Evolutionary conservation across 352 stramenopile genomes (phyloP).

Genomic region (Globisporangium radiosum): DNA sequence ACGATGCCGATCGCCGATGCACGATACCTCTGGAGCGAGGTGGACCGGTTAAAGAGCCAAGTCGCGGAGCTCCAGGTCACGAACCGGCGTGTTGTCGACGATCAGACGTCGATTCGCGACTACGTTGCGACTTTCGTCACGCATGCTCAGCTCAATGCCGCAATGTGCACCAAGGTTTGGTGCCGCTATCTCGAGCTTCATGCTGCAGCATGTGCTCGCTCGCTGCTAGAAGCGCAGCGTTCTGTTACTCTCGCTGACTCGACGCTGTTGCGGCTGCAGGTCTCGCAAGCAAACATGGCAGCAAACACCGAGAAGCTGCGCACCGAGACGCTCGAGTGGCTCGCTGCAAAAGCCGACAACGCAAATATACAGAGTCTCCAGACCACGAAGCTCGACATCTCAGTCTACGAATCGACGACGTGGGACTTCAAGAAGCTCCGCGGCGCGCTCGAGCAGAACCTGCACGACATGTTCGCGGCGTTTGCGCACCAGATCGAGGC

Average conservation of each 20-base stretch:
- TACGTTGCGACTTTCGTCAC: slow-evolving; percentile 45
- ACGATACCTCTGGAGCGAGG: slow-evolving; percentile 48
- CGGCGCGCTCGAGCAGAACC: slow-evolving; percentile 40
- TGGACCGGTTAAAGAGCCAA: slow-evolving; percentile 48
- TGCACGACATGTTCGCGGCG: slow-evolving; percentile 48
- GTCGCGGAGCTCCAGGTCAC: slow-evolving; percentile 33
- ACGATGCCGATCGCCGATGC: slow-evolving; percentile 17
- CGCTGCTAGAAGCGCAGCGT: too few relatives aligned
- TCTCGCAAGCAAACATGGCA: slow-evolving; percentile 33
- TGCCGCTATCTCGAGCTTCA: too few relatives aligned
- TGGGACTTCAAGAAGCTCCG: slow-evolving; percentile 55
- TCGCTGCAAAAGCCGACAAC: slow-evolving; percentile 41
- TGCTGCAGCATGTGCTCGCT: too few relatives aligned
- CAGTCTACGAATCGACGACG: slow-evolving; percentile 42
- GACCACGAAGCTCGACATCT: slow-evolving; percentile 53
- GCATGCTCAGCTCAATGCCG: slow-evolving; percentile 51
- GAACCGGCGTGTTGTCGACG: slow-evolving; percentile 18
- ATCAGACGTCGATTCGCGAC: slow-evolving; percentile 24
- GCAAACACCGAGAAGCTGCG: slow-evolving; percentile 28
- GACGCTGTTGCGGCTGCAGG: slow-evolving; percentile 5
- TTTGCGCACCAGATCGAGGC: slow-evolving; percentile 53
- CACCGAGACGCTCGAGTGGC: slow-evolving; percentile 18
- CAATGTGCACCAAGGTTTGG: slow-evolving; percentile 40
- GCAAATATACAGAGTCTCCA: slow-evolving; percentile 26
- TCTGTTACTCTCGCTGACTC: too few relatives aligned